A percentile compares a stretch with the other conserved stretches of the same genome.
phyloP scores from a whole-genome alignment of 2,329 filamentous ascomycete species.

The Verticillium isaacii region DNA sequence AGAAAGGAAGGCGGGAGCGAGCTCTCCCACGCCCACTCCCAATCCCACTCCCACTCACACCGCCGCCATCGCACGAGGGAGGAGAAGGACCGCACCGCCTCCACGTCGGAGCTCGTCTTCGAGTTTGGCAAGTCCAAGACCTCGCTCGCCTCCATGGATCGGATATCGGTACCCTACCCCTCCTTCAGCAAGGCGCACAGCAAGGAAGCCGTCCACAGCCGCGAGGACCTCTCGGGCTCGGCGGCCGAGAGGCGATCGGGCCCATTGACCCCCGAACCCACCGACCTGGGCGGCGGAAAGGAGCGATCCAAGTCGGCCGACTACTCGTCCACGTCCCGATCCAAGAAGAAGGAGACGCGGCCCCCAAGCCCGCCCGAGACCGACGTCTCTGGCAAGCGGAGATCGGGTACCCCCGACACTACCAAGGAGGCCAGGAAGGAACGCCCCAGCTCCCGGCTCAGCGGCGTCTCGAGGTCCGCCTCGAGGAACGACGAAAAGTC shows the following conservation, averaged over 20 bases:
- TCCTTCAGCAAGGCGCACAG: conserved; percentile 86
- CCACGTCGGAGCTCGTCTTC: conserved; percentile 45
- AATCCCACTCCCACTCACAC: not conserved
- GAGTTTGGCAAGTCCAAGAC: conserved; percentile 31
- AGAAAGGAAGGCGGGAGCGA: conserved; percentile 12
- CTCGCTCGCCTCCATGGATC: conserved; percentile 33
- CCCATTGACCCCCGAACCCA: conserved; percentile 65
- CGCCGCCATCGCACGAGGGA: conserved; percentile 11
- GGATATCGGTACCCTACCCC: conserved; percentile 66
- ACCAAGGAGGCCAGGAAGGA: conserved; percentile 19
- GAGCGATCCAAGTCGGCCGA: conserved; percentile 44
- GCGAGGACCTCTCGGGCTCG: conserved; percentile 41
- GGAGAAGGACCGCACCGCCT: conserved; percentile 23
- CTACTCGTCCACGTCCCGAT: conserved; percentile 28
- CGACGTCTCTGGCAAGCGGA: conserved; percentile 43
- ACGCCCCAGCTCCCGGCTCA: conserved; percentile 39
- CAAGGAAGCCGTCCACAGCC: conserved; percentile 73
- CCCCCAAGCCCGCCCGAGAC: conserved; percentile 63
- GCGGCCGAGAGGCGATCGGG: conserved; percentile 28
- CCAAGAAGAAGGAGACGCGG: conserved; percentile 38
- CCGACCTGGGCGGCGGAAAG: conserved; percentile 56
- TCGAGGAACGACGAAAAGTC: conserved; percentile 46
- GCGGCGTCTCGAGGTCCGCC: conserved; percentile 35
- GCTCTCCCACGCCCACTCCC: conserved; percentile 12
- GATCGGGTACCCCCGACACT: conserved; percentile 20